Evolutionary conservation across 176 grass and related monocot genomes (phyloP).

Genomic region (Triticum dicoccoides): DNA sequence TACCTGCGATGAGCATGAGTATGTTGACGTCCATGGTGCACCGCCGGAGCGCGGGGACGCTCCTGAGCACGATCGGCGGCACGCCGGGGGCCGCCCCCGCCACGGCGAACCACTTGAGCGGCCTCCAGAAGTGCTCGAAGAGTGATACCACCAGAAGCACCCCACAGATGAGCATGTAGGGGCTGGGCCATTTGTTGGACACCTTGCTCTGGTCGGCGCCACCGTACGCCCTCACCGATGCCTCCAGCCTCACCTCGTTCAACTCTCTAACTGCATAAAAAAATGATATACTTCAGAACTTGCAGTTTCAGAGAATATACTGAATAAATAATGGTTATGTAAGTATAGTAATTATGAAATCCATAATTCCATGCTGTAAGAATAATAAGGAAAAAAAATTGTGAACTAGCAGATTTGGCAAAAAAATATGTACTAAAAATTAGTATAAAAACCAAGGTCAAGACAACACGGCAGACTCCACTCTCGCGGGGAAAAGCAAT

Average conservation of each 20-base stretch:
- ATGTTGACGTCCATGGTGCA: slow-evolving; percentile 88
- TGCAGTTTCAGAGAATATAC: too few species aligned
- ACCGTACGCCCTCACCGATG: slow-evolving; percentile 69
- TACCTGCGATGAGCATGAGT: slow-evolving; percentile 97
- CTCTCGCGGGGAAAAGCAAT: too few species aligned
- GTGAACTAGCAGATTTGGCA: not conserved
- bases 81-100: slow-evolving; percentile 41
- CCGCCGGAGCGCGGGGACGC: slow-evolving; percentile 52
- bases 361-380: too few species aligned
- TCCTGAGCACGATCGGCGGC: slow-evolving; percentile 44
- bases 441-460: not conserved
- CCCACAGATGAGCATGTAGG: slow-evolving; percentile 57
- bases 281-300: not conserved
- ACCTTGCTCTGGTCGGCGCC: slow-evolving; percentile 17
- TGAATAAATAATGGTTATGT: too few species aligned
- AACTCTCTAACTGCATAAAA: slow-evolving; percentile 57
- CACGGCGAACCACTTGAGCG: slow-evolving; percentile 70
- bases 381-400: too few species aligned
- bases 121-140: slow-evolving; percentile 77
- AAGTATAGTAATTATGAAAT: too few species aligned
- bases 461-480: not conserved
- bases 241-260: slow-evolving; percentile 83
- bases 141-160: slow-evolving; percentile 51
- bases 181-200: slow-evolving; percentile 80
- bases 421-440: not conserved